These are phyloP conservation scores for Suhomyces yuchorum DNA, from an alignment of 1,139 yeast genomes.

Conservation along the genomic window DNA sequence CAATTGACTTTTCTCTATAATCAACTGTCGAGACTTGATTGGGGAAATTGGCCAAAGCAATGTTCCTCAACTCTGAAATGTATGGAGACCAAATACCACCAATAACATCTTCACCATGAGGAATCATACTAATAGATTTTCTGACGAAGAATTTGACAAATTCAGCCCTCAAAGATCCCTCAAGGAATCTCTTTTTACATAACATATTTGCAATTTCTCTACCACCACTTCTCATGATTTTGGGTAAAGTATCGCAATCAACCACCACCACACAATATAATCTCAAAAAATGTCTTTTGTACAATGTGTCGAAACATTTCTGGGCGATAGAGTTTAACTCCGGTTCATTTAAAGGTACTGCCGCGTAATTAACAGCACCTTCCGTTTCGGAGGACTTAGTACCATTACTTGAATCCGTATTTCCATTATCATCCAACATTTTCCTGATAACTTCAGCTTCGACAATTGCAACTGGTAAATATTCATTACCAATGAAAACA, in stretches of 20 bases:
- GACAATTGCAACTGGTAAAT: conserved; percentile 81
- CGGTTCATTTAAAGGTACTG: conserved; percentile 54
- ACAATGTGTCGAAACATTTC: conserved; percentile 69
- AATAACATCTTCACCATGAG: conserved; percentile 74
- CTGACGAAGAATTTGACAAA: conserved; percentile 80
- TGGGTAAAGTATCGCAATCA: conserved; percentile 79
- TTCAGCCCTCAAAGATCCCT: conserved; percentile 73
- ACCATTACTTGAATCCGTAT: conserved; percentile 16
- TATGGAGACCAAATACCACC: conserved; percentile 89
- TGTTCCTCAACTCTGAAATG: conserved; percentile 59
- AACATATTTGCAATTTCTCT: conserved; percentile 92
- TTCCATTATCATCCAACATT: conserved; percentile 25
- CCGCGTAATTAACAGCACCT: conserved; percentile 24
- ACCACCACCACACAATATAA: conserved; percentile 82
- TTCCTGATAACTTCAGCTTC: conserved; percentile 75
- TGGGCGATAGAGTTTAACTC: conserved; percentile 74
- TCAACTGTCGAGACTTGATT: conserved; percentile 76
- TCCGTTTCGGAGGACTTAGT: conserved; percentile 16
- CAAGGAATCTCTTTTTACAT: conserved; percentile 77
- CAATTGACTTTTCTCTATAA: conserved; percentile 69
- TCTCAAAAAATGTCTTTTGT: conserved; percentile 71
- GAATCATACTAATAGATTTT: conserved; percentile 66
- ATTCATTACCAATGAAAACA: conserved; percentile 79
- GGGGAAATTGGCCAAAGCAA: conserved; percentile 45
- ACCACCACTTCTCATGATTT: conserved; percentile 81